A percentile compares a stretch with the other conserved stretches of the same genome.
Evolutionary conservation across 2,329 filamentous ascomycete species (phyloP).

Genomic region (Knoxdaviesia capensis): DNA sequence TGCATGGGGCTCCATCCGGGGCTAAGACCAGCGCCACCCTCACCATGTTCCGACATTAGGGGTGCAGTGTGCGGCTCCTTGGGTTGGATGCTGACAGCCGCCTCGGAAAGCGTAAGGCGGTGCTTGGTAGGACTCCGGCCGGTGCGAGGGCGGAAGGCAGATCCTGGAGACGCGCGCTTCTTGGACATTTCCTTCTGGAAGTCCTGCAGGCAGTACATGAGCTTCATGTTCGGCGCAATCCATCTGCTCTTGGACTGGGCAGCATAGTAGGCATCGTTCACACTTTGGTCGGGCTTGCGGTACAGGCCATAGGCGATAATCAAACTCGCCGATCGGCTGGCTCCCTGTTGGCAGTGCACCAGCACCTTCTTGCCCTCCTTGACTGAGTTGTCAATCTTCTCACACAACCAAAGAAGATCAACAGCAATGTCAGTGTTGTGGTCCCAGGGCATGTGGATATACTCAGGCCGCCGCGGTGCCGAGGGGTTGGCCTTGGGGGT

Average conservation of each 20-base stretch:
- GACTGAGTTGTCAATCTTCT: slow-evolving; percentile 53
- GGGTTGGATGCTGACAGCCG: slow-evolving; percentile 28
- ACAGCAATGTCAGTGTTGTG: slow-evolving; percentile 73
- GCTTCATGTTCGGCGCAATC: slow-evolving; percentile 83
- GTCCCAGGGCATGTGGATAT: slow-evolving; percentile 75
- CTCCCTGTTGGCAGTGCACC: slow-evolving; percentile 71
- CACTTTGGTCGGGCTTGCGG: slow-evolving; percentile 53
- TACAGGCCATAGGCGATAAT: slow-evolving; percentile 76
- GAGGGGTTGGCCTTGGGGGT: slow-evolving; percentile 31
- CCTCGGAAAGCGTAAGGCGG: slow-evolving; percentile 36
- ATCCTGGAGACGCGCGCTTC: slow-evolving; percentile 22
- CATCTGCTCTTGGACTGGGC: slow-evolving; percentile 67
- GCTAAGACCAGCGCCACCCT: slow-evolving; percentile 5
- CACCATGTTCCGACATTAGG: slow-evolving; percentile 31
- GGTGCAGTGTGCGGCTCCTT: slow-evolving; percentile 42
- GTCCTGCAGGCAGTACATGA: slow-evolving; percentile 77
- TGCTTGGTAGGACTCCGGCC: slow-evolving; percentile 40
- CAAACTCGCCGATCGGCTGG: slow-evolving; percentile 65
- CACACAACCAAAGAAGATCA: slow-evolving; percentile 56
- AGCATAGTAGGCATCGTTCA: slow-evolving; percentile 67
- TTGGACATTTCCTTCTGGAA: slow-evolving; percentile 46
- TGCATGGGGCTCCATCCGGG: slow-evolving; percentile 20
- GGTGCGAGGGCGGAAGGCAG: slow-evolving; percentile 26
- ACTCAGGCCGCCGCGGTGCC: slow-evolving; percentile 42
- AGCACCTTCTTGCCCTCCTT: slow-evolving; percentile 59